Evolutionary conservation across 371 early-diverging fungal genomes (phyloP).

Genomic region (Mucor plumbeus): DNA sequence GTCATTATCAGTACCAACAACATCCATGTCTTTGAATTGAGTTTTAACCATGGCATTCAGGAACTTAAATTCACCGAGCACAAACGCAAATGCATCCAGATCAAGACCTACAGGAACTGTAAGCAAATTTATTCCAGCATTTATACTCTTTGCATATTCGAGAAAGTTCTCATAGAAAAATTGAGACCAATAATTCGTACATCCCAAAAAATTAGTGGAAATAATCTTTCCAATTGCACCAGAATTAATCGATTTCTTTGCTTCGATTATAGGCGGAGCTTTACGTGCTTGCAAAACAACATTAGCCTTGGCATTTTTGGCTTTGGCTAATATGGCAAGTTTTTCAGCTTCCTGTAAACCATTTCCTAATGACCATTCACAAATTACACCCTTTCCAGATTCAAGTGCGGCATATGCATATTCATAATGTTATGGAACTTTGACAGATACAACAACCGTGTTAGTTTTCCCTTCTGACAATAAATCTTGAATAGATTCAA

Average conservation of each 20-base stretch:
- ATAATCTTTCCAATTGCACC: constrained; percentile 10
- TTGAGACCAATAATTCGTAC: not conserved
- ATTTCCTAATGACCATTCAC: constrained; percentile 10
- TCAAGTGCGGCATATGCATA: constrained; percentile 1
- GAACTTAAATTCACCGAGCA: constrained; percentile 8
- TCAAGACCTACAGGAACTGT: not conserved
- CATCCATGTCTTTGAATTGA: not conserved
- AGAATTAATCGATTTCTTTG: constrained; percentile 9
- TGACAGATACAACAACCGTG: constrained; percentile 5
- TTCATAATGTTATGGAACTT: constrained; percentile 3
- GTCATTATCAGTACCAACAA: not conserved
- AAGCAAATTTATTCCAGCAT: not conserved
- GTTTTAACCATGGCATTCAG: constrained; percentile 2
- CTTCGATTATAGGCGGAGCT: constrained; percentile 8
- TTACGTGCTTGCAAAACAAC: constrained; percentile 18
- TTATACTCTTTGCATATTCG: not conserved
- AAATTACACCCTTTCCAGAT: constrained; percentile 3
- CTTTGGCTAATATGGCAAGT: not conserved
- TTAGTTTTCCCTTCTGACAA: not conserved
- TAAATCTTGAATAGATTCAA: constrained; percentile 4
- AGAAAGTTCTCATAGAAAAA: not conserved
- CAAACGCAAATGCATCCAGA: constrained; percentile 10
- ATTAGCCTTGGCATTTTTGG: constrained; percentile 2
- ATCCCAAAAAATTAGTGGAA: not conserved
- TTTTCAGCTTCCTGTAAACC: constrained; percentile 1